These are phyloP conservation scores for Achaetomium macrosporum DNA, from an alignment of 2,329 filamentous ascomycete genomes.

Conservation along the genomic window DNA sequence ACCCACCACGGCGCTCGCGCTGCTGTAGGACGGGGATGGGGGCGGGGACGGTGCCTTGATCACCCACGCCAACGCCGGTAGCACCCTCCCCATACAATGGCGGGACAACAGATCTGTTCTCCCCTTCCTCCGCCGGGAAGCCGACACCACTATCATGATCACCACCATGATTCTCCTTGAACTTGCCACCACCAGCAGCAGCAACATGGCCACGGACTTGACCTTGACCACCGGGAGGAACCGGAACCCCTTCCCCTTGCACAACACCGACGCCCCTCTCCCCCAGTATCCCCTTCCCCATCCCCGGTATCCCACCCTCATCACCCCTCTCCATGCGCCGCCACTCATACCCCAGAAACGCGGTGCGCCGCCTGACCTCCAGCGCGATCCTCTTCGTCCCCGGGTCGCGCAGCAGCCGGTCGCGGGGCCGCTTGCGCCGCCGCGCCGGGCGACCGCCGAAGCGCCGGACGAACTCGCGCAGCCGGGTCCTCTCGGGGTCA, in stretches of 20 bases:
- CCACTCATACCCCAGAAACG: conserved; percentile 90
- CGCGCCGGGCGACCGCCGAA: conserved; percentile 39
- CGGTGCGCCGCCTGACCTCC: conserved; percentile 71
- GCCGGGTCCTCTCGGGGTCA: conserved; percentile 34
- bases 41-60: too few species aligned
- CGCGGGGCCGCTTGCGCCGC: conserved; percentile 74
- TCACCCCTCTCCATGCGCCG: conserved; percentile 39
- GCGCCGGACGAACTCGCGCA: conserved; percentile 47
- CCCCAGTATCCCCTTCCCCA: background rate
- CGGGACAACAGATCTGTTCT: too few species aligned
- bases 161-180: too few species aligned
- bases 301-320: background rate
- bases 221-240: too few species aligned
- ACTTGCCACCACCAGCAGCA: too few species aligned
- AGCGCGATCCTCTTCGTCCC: conserved; percentile 61
- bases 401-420: conserved; percentile 74
- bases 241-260: background rate
- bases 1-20: background rate
- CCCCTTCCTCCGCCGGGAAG: too few species aligned
- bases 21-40: background rate
- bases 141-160: too few species aligned
- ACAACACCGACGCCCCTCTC: background rate
- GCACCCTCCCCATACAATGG: background rate
- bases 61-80: background rate
- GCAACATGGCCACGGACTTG: too few species aligned